A percentile compares a stretch with the other conserved stretches of the same genome.
Evolutionary conservation across 2,329 filamentous ascomycete genomes (phyloP).

Genomic region (Zymoseptoria ardabiliae): DNA sequence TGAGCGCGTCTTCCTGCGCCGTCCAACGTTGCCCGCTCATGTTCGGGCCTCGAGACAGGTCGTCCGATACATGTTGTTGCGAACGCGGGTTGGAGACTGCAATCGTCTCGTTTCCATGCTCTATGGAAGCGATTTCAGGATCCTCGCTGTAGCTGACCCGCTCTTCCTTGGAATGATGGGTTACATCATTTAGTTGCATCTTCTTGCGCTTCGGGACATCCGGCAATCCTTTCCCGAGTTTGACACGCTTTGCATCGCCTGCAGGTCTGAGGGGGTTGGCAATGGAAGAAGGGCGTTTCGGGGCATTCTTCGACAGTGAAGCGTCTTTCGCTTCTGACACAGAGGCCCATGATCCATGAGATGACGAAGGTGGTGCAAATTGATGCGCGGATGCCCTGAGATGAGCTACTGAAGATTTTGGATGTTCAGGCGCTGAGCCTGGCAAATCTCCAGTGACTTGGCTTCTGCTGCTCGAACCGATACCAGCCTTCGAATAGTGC

Average conservation of each 20-base stretch:
- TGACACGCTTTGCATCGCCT: neutral
- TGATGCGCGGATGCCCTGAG: neutral
- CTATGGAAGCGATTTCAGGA: neutral
- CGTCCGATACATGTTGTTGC: neutral
- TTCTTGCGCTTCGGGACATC: neutral
- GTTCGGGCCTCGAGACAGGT: neutral
- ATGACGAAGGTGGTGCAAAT: neutral
- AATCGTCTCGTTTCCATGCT: neutral
- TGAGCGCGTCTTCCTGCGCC: conserved; percentile 25
- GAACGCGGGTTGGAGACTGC: neutral
- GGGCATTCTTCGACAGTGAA: neutral
- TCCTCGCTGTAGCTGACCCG: neutral
- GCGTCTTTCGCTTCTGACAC: neutral
- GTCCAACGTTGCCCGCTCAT: conserved; percentile 15
- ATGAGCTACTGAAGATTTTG: too few relatives aligned
- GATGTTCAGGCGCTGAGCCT: too few relatives aligned
- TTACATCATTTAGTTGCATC: neutral
- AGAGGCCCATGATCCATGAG: neutral
- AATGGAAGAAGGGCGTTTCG: neutral
- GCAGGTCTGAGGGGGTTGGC: neutral
- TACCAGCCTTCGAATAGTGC: too few relatives aligned
- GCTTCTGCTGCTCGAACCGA: too few relatives aligned
- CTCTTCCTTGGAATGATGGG: neutral
- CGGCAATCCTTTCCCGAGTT: neutral
- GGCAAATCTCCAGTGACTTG: too few relatives aligned